phyloP scores from a whole-genome alignment of 176 grass and related monocot species.

The Puccinellia tenuiflora region DNA sequence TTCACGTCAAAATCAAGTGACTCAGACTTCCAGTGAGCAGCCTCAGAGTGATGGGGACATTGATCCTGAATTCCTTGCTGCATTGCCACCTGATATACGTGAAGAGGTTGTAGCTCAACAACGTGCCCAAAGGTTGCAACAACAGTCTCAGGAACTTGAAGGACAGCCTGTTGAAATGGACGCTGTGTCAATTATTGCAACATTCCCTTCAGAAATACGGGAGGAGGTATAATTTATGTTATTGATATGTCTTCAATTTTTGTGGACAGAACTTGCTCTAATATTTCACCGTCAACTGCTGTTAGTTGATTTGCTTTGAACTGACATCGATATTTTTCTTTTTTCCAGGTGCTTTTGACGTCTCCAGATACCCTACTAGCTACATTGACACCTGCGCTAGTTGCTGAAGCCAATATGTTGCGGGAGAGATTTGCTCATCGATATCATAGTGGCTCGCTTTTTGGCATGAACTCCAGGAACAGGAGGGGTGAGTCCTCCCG shows the following conservation, averaged over 20 bases:
- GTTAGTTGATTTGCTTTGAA: background rate
- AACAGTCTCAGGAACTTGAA: constrained; percentile 87
- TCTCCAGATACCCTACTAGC: constrained; percentile 96
- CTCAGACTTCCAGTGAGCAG: constrained; percentile 67
- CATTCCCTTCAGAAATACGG: constrained; percentile 93
- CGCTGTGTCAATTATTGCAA: constrained; percentile 96
- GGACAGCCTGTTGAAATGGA: constrained; percentile 99
- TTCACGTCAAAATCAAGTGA: constrained; percentile 91
- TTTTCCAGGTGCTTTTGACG: constrained; percentile 83
- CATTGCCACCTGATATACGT: constrained; percentile 95
- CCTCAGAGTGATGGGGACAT: constrained; percentile 80
- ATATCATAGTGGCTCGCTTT: constrained; percentile 63
- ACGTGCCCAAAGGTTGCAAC: constrained; percentile 78
- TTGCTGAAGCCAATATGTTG: constrained; percentile 98
- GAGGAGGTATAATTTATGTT: constrained; percentile 70
- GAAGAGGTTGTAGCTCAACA: constrained; percentile 96
- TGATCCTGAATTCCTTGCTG: constrained; percentile 99
- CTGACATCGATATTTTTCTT: background rate
- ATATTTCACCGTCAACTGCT: constrained; percentile 15
- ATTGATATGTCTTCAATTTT: background rate
- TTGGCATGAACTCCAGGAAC: constrained; percentile 82
- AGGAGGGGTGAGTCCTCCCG: constrained; percentile 88
- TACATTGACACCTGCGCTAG: constrained; percentile 86
- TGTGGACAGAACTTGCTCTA: background rate
- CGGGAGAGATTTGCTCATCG: constrained; percentile 97